Percentiles rank a stretch among this genome's conserved stretches.
phyloP scores from a whole-genome alignment of 257 asterid genomes.

The Solanum etuberosum region DNA sequence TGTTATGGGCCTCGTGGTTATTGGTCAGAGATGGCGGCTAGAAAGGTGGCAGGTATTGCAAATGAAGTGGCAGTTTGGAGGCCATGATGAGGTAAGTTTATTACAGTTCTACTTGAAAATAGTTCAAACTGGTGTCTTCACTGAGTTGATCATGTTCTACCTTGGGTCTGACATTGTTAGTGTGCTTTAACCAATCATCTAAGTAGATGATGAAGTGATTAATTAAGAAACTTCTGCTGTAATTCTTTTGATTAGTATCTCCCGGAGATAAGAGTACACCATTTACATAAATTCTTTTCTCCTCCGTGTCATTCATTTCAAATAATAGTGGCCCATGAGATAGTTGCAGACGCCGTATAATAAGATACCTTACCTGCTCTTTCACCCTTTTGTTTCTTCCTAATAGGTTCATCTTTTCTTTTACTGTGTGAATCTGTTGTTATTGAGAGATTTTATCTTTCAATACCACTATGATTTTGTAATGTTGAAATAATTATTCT shows the following conservation, averaged over 20 bases:
- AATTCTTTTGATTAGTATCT: not conserved
- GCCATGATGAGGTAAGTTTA: slow-evolving; percentile 40
- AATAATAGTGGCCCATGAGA: not conserved
- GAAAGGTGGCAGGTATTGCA: slow-evolving; percentile 65
- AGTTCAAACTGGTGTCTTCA: not conserved
- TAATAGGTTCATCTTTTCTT: not conserved
- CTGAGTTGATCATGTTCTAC: not conserved
- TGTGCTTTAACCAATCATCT: not conserved
- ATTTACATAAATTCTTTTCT: not conserved
- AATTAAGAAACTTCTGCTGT: not conserved
- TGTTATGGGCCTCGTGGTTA: slow-evolving; percentile 75
- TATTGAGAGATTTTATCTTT: not conserved
- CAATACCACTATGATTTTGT: not conserved
- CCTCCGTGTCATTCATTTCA: not conserved
- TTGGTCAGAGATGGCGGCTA: slow-evolving; percentile 75
- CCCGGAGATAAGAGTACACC: not conserved
- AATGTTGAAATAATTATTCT: not conserved
- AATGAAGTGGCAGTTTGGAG: slow-evolving; percentile 44
- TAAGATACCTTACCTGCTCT: not conserved
- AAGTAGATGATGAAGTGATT: not conserved
- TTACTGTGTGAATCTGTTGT: not conserved
- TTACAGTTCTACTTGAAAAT: not conserved
- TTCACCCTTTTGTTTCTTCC: not conserved
- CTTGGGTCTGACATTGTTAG: not conserved
- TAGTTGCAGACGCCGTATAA: not conserved